phyloP scores from a whole-genome alignment of 768 basidiomycete genomes.

The Boletus coccyginus region DNA sequence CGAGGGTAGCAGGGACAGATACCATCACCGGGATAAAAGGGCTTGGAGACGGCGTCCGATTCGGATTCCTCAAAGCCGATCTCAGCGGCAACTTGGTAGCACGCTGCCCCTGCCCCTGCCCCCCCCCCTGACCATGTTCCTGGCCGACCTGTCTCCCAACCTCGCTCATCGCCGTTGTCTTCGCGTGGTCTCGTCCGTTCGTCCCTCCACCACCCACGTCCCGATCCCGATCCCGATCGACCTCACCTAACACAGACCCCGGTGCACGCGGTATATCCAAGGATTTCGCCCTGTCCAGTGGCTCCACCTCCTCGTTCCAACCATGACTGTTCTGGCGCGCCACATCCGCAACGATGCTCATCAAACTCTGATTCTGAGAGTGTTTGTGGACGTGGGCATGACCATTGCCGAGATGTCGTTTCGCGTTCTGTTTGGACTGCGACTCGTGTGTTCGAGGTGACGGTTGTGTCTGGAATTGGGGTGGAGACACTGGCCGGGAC shows the following conservation, averaged over 20 bases:
- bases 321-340: slow-evolving; percentile 36
- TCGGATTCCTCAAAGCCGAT: slow-evolving; percentile 59
- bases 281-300: slow-evolving; percentile 9
- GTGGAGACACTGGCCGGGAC: no score
- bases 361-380: slow-evolving; percentile 40
- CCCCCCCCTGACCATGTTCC: background rate
- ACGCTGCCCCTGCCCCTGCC: slow-evolving; percentile 5
- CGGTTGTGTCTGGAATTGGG: background rate
- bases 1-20: background rate
- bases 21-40: background rate
- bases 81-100: slow-evolving; percentile 51
- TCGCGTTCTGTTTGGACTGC: slow-evolving; percentile 7
- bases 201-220: background rate
- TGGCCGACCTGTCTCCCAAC: background rate
- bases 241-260: slow-evolving; percentile 5
- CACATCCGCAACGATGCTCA: slow-evolving; percentile 70
- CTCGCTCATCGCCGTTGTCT: background rate
- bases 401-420: slow-evolving; percentile 11
- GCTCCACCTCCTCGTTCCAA: background rate
- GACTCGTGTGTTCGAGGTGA: background rate
- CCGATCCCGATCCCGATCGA: background rate
- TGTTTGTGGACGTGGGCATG: slow-evolving; percentile 7
- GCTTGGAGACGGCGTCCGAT: slow-evolving; percentile 48
- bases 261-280: slow-evolving; percentile 26
- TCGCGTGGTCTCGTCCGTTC: background rate